Evolutionary conservation across 2,329 filamentous ascomycete species (phyloP).

Genomic region (Clonostachys byssicola): DNA sequence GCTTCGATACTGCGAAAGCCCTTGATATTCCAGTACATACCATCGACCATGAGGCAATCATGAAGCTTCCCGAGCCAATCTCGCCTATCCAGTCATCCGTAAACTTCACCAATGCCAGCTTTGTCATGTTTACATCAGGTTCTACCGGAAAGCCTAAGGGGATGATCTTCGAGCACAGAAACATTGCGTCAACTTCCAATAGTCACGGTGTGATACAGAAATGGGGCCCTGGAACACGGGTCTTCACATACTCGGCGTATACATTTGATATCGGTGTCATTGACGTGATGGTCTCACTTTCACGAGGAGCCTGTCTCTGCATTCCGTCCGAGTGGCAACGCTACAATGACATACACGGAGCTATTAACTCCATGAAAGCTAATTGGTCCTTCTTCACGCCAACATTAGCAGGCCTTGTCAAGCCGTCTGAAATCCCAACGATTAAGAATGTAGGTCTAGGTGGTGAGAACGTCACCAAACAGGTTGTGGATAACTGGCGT

Average conservation of each 20-base stretch:
- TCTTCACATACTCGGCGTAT: constrained; percentile 37
- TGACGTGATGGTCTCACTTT: constrained; percentile 2
- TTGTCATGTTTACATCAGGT: constrained; percentile 7
- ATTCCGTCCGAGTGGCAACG: constrained; percentile 1
- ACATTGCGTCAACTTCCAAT: constrained; percentile 23
- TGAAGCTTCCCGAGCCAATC: too few species aligned
- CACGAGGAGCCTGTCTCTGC: constrained; percentile 1
- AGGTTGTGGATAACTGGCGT: constrained; percentile 6
- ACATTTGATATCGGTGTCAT: constrained; percentile 6
- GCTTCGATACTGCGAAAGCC: too few species aligned
- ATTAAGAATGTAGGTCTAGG: constrained; percentile 2
- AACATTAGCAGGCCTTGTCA: not conserved
- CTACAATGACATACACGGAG: not conserved
- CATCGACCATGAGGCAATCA: too few species aligned
- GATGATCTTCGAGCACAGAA: constrained; percentile 6
- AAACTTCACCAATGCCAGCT: not conserved
- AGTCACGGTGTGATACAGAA: constrained; percentile 28
- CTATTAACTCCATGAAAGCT: not conserved
- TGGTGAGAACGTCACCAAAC: constrained; percentile 22
- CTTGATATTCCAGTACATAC: too few species aligned
- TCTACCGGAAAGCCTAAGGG: constrained; percentile 8
- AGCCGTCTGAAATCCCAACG: not conserved
- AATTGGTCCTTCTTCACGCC: constrained; percentile 1
- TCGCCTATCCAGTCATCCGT: too few species aligned
- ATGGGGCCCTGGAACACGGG: constrained; percentile 17